Base-by-base conservation (phyloP, 1,139 yeast genomes). In the Geotrichum candidum region DNA sequence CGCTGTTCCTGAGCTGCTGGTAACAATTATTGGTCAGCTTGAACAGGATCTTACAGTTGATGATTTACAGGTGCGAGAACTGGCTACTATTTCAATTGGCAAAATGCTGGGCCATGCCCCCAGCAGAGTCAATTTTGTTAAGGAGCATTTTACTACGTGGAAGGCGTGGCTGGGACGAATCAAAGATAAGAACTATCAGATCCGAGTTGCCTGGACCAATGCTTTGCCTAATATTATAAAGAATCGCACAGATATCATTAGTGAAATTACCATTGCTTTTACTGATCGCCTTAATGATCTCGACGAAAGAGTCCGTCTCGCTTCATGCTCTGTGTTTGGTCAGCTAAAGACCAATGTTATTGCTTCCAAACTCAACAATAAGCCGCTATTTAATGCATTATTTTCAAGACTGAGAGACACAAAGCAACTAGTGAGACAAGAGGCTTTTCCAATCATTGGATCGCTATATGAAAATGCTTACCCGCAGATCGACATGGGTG, bases 21-120 rank as follows among this genome's bases (percentile, higher is more conserved):
- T 83, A 2, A 84, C 95, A 0, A 88, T 88, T 0, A 82, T 90
- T 79, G 95, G 96, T 0, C 82, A 90, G 63, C 77, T 91, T 6
- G 91, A 89, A 67, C 94, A 89, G 69, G 96, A 90, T 66, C 76
- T 92, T 59, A 60, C 66, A 15, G 87, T 94, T 0, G 94, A 88
- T 56, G 84, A 87, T 66, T 84, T 82, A 31, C 74, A 78, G 23
- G 78, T 88, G 33, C 80, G 97, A 65, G 73, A 79, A 0, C 73
- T 88, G 62, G 92, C 96, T 0, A 88, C 96, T 0, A 82, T 82
- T 57, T 83, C 95, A 0, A 80, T 92, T 6, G 95, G 96, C 0
- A 76, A 79, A 54, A 84, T 92, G 74, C 73, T 90, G 1, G 81
- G 85, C 0, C 73, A 79, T 11, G 74, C 75, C 29, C 76, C 80